Base-by-base conservation (phyloP, 108 stramenopile species). In the Skeletonema costatum region DNA sequence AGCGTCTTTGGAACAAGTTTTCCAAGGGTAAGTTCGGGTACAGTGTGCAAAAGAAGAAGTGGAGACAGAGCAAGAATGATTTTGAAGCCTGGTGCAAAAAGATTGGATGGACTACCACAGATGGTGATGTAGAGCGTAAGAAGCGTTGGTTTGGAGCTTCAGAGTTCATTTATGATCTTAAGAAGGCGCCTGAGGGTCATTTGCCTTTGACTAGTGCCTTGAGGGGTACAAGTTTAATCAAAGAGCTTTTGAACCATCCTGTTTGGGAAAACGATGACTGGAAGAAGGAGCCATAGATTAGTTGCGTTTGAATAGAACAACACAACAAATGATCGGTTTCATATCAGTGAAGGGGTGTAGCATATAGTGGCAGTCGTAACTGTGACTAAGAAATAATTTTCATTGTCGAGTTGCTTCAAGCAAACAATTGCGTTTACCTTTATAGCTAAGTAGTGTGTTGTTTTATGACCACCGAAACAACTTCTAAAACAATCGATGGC, bases 131-230 rank as follows among this genome's bases (percentile, higher is more conserved):
- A 13, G 97, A 97, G 71, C 82, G 97, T 38, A 98, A 97, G 89
- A 92, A 96, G 86, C 89, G 92, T 63, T 98, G 98, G 98, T 98
- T 98, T 69, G 98, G 98, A 36, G 91, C 93, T 32, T 96, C 93
- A 21, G 98, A 98, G 74, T 98, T 98, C 66, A 97, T 89, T 68
- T 98, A 98, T 70, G 96, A 97, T 76, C 85, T 97, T 38, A 96
- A 97, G 72, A 97, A 97, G 85, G 98, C 98, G 21, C 94, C 93
- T 8, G 90, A 90, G 74, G 98, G 97, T 53, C 98, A 98, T 70
- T 85, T 98, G 56, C 98, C 98, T 19, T 87, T 98, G 14, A 98
- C 98, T 3, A 96, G 95, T 83, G 98, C 98, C 4, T 71, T 98
- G 46, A 78, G 98, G 68, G 98, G 98, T 41, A 98, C 97, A 48